Base-by-base conservation (phyloP, 1,284 basidiomycete species). In the Apiotrichum akiyoshidainum region DNA sequence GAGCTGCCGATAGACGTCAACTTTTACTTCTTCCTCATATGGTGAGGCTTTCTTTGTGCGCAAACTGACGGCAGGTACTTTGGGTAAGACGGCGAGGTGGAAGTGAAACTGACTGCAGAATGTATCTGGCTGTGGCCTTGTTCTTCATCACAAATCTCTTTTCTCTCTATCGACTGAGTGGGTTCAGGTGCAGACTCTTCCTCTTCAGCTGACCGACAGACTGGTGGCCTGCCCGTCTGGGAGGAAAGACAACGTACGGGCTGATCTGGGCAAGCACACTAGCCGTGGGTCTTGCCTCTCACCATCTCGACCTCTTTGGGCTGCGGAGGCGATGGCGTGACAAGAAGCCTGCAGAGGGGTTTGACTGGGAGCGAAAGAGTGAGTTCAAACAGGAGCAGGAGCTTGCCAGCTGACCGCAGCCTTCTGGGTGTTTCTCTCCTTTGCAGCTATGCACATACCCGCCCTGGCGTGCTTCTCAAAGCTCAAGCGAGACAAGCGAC, bases 351-450 rank as follows among this genome's bases (percentile, higher is more conserved):
- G 61, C 58, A 7, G 71, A 75, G 37, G 67, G 73, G 48, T 74
- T 80, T 10, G 82, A 84, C 60, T 83, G 82, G 83, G 81, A 83
- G 68, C 70, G 82, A 8, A 84, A 84, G 69, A 83, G 82, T 74
- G 65, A 72, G 68, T 26, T 47, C 33, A 34, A 68, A 16, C 4
- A 17, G 6, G 33, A 11, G 12, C 33, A 14, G n/a, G n/a, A n/a
- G n/a, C n/a, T 9, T 12, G 0, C n/a, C n/a, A 31, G 46, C 59
- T 61, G 17, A 58, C 50, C 12, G 16, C 57, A 79, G 76, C 77
- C 0, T 78, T 80, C 54, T 84, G 83, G 83, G 81, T 83, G 13
- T 65, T 75, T 7, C 70, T 84, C n/a, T 80, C 81, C 0, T 83
- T 84, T 61, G 70, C 76, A 1, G 81, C 82, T 2, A 84, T 83